Percentiles rank a stretch among this genome's conserved stretches.
phyloP scores from a whole-genome alignment of 2,329 filamentous ascomycete genomes.

The Cryphonectria naterciae region DNA sequence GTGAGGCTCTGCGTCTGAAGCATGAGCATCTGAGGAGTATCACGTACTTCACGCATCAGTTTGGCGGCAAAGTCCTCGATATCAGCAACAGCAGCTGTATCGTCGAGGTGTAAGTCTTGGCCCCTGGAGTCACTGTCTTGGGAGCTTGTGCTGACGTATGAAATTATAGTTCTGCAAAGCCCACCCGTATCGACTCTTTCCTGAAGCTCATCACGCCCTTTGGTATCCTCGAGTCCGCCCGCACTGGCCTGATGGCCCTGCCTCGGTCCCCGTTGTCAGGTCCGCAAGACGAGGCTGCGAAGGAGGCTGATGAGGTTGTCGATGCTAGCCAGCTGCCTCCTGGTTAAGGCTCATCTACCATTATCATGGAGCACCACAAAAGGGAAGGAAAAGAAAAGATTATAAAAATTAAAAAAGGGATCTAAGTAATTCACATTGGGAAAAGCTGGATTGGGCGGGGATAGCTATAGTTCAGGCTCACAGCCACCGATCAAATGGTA shows the following conservation, averaged over 20 bases:
- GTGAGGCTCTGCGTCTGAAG: slow-evolving; percentile 92
- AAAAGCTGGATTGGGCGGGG: not conserved
- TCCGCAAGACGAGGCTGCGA: slow-evolving; percentile 68
- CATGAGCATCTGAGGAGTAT: slow-evolving; percentile 96
- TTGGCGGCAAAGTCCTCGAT: slow-evolving; percentile 95
- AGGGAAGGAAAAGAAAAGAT: not conserved
- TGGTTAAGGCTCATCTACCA: slow-evolving; percentile 58
- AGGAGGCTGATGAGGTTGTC: slow-evolving; percentile 93
- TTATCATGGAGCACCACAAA: slow-evolving; percentile 11
- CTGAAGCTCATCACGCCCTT: slow-evolving; percentile 94
- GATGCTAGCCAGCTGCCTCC: slow-evolving; percentile 93
- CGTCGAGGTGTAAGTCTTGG: slow-evolving; percentile 80
- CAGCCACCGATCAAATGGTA: slow-evolving; percentile 9
- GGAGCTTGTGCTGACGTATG: slow-evolving; percentile 32
- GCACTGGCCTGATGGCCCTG: slow-evolving; percentile 95
- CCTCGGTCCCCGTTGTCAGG: slow-evolving; percentile 87
- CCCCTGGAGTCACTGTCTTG: too few species aligned
- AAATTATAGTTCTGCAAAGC: slow-evolving; percentile 78
- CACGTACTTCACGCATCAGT: slow-evolving; percentile 95
- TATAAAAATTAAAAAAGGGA: slow-evolving; percentile 9
- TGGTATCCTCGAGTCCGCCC: slow-evolving; percentile 92
- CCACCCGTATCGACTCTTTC: slow-evolving; percentile 91
- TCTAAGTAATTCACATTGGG: not conserved
- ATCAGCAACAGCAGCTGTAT: slow-evolving; percentile 99
- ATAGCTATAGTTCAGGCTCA: slow-evolving; percentile 5